These are phyloP conservation scores for Hevea brasiliensis DNA, from an alignment of 345 rosid genomes.

Conservation along the genomic window DNA sequence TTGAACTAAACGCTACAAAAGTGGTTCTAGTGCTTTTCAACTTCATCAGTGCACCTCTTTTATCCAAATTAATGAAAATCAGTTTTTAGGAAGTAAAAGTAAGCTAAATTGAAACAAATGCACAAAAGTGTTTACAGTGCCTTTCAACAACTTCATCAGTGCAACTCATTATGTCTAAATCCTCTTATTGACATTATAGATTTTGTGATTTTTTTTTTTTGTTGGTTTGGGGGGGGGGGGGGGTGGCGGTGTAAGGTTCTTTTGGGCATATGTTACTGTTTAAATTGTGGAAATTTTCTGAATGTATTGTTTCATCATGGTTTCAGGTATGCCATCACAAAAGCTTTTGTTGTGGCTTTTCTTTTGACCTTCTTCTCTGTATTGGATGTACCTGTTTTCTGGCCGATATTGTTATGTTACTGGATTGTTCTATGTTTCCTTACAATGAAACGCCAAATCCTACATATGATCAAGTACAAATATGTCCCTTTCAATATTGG, in stretches of 20 bases:
- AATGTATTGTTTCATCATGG: conserved; percentile 15
- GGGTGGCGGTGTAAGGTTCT: no score
- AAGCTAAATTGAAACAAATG: no score
- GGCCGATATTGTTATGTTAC: conserved; percentile 81
- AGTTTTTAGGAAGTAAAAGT: no score
- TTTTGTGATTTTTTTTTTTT: neutral
- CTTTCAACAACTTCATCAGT: neutral
- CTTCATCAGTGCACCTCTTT: no score
- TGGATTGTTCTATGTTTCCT: conserved; percentile 74
- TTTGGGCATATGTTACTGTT: neutral
- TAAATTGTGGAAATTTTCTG: neutral
- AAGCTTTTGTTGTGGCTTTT: conserved; percentile 71
- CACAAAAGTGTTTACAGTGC: neutral
- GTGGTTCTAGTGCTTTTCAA: no score
- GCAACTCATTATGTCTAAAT: neutral
- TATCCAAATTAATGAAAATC: no score
- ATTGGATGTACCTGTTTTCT: conserved; percentile 81
- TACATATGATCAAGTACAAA: conserved; percentile 87
- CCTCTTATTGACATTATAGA: neutral
- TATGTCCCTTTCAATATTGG: conserved; percentile 68
- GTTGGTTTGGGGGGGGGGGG: no score
- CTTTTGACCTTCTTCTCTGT: conserved; percentile 77
- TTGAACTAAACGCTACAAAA: no score
- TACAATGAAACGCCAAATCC: conserved; percentile 77
- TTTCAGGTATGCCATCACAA: conserved; percentile 76